A percentile compares a stretch with the other conserved stretches of the same genome.
Conservation (phyloP, 108 stramenopile genomes). For the Fragilaria crotonensis region DNA sequence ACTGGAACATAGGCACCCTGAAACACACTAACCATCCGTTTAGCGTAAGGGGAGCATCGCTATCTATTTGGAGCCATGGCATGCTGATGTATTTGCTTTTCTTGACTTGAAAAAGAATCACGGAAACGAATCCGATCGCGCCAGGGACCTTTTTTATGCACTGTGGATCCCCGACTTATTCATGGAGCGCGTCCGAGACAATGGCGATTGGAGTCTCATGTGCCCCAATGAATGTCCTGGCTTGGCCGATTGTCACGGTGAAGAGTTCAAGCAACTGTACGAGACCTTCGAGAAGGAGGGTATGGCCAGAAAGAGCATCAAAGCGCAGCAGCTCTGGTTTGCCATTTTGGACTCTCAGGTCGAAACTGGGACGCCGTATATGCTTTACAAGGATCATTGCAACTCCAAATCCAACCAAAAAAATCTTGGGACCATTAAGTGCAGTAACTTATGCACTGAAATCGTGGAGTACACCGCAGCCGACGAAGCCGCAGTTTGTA, state of each 20-base stretch:
- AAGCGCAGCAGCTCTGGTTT: constrained; percentile 97
- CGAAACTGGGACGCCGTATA: constrained; percentile 99
- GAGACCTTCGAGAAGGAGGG: constrained; percentile 93
- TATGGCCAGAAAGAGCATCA: constrained; percentile 82
- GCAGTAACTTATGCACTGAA: constrained; percentile 96
- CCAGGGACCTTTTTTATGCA: constrained; percentile 97
- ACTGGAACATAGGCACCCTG: not conserved
- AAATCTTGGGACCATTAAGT: constrained; percentile 97
- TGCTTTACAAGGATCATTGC: constrained; percentile 99
- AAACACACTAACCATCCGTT: not conserved
- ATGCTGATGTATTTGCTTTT: constrained; percentile 95
- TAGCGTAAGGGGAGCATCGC: constrained; percentile 93
- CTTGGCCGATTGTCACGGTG: constrained; percentile 83
- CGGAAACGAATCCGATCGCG: constrained; percentile 95
- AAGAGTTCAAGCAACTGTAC: constrained; percentile 92
- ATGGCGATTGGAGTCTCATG: constrained; percentile 90
- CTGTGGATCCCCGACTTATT: constrained; percentile 99
- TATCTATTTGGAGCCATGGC: constrained; percentile 99
- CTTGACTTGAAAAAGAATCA: constrained; percentile 98
- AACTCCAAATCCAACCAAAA: constrained; percentile 98
- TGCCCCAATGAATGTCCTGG: constrained; percentile 98
- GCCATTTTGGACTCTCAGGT: constrained; percentile 97
- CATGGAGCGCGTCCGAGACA: constrained; percentile 94
- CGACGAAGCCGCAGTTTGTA: constrained; percentile 99
- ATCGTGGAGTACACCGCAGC: constrained; percentile 98